Conservation (phyloP, 805 yeast genomes). For the Pichia cephalocereana region DNA sequence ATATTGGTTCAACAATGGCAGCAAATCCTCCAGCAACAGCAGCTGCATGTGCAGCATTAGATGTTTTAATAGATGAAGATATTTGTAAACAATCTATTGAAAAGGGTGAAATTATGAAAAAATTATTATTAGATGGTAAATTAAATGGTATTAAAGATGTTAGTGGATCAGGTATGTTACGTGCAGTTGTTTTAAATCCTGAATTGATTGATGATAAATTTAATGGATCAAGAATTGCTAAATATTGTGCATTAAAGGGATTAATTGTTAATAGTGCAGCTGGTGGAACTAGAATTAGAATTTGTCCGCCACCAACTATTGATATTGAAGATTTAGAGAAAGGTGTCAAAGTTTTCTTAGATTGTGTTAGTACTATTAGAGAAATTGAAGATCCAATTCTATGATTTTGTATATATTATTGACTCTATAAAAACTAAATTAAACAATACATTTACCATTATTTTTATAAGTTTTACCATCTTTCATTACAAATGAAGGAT, state of each 20-base stretch:
- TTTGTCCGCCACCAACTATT: constrained; percentile 23
- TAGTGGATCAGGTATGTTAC: constrained; percentile 19
- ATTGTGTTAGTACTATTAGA: constrained; percentile 11
- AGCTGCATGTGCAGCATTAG: constrained; percentile 23
- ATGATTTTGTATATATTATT: background rate
- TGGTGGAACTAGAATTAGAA: constrained; percentile 18
- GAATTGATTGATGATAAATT: constrained; percentile 7
- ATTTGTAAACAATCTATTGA: constrained; percentile 12
- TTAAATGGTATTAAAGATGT: constrained; percentile 12
- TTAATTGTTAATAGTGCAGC: constrained; percentile 15
- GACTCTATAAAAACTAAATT: background rate
- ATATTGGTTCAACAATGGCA: constrained; percentile 25
- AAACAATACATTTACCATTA: constrained; percentile 19
- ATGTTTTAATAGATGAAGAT: constrained; percentile 20
- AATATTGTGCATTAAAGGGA: constrained; percentile 18
- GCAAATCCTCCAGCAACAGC: constrained; percentile 23
- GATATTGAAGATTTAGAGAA: constrained; percentile 11
- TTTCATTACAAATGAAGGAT: constrained; percentile 20
- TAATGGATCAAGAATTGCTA: constrained; percentile 15
- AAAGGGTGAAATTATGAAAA: constrained; percentile 15
- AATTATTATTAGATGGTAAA: constrained; percentile 10
- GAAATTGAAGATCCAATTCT: constrained; percentile 8
- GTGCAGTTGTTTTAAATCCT: constrained; percentile 17
- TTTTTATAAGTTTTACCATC: constrained; percentile 19
- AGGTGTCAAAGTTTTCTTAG: constrained; percentile 19